Percentiles rank a stretch among this genome's conserved stretches.
Conservation (phyloP, 305 asterid genomes). For the Rubia balearica region DNA sequence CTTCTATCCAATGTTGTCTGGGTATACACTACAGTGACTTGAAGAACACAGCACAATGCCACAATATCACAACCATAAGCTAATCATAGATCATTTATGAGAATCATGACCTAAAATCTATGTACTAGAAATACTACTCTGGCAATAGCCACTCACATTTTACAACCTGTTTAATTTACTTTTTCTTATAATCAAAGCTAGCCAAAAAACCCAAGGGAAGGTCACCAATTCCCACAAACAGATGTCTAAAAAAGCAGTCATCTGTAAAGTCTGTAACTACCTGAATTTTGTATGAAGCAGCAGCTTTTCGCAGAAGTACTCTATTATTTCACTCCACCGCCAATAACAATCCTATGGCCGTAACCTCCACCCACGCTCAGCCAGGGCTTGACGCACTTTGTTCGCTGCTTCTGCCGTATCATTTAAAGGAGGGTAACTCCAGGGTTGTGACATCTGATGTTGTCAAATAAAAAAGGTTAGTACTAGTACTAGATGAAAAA, state of each 20-base stretch:
- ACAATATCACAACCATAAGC: neutral
- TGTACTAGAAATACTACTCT: neutral
- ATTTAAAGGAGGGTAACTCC: conserved; percentile 94
- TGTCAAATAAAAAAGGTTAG: neutral
- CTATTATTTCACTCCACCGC: neutral
- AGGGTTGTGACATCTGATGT: conserved; percentile 76
- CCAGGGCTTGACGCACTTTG: conserved; percentile 71
- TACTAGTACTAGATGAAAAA: neutral
- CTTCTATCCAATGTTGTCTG: neutral
- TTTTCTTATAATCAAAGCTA: neutral
- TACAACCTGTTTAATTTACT: neutral
- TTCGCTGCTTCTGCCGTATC: conserved; percentile 82
- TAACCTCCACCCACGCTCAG: conserved; percentile 85
- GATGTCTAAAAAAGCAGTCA: neutral
- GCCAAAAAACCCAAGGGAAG: conserved; percentile 4
- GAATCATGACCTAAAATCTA: neutral
- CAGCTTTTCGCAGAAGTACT: neutral
- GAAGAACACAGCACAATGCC: neutral
- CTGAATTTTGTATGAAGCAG: neutral
- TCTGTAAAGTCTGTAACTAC: neutral
- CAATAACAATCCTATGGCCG: conserved; percentile 31
- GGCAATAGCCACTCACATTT: neutral
- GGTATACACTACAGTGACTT: too few species aligned
- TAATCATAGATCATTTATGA: too few species aligned
- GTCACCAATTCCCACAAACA: neutral